Evolutionary conservation across 1,139 yeast genomes (phyloP).

Genomic region (Lodderomyces jiufengensis): DNA sequence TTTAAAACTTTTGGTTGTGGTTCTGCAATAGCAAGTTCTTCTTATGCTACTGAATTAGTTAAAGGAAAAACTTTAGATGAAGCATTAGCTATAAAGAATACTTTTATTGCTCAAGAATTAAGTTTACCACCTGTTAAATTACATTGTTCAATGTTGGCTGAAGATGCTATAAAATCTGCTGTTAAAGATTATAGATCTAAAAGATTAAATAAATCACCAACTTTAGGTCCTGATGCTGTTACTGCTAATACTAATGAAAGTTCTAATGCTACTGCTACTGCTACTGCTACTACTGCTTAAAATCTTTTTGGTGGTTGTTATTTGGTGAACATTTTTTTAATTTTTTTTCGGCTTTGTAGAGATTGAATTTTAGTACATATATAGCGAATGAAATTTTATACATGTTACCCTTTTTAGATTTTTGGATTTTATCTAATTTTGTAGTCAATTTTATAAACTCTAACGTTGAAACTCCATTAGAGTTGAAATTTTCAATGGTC

Average conservation of each 20-base stretch:
- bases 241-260: conserved; percentile 1
- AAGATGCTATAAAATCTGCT: conserved; percentile 96
- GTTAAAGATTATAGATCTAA: conserved; percentile 90
- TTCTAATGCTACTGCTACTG: conserved; percentile 12
- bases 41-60: conserved; percentile 91
- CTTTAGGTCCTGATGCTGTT: conserved; percentile 24
- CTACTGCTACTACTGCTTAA: conserved; percentile 9
- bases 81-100: conserved; percentile 86
- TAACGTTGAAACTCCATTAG: too few relatives aligned
- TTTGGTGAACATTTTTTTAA: not conserved
- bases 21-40: conserved; percentile 92
- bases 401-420: too few relatives aligned
- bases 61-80: conserved; percentile 94
- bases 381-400: conserved; percentile 4
- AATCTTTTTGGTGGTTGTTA: not conserved
- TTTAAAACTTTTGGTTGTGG: conserved; percentile 99
- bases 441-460: too few relatives aligned
- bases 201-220: conserved; percentile 46
- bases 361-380: not conserved
- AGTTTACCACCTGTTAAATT: conserved; percentile 95
- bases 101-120: conserved; percentile 88
- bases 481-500: too few relatives aligned
- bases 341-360: not conserved
- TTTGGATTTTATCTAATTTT: too few relatives aligned
- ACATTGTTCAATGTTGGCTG: conserved; percentile 98